Base-by-base conservation (phyloP, 257 asterid species). In the Solanum sejunctum region DNA sequence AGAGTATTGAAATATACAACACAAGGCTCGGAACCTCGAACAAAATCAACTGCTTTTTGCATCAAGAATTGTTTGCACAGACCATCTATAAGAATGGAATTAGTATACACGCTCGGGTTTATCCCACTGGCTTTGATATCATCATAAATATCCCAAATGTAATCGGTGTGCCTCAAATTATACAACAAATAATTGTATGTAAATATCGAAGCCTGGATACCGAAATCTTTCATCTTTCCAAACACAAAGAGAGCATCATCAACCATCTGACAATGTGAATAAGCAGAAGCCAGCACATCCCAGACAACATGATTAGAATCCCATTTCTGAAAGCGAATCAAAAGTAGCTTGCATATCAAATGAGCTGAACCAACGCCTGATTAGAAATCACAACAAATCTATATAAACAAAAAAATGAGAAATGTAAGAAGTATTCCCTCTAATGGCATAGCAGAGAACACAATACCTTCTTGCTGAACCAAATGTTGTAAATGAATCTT, bases 311-410 rank as follows among this genome's bases (percentile, higher is more conserved):
- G 86, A 84, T 83, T 88, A 43, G 92, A 88, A 66, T 85, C 91
- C 92, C 92, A 88, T 81, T 83, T 86, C 83, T 54, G 86, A 88
- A 92, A 93, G 91, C 80, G 86, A 85, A 82, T 80, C 71, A 20
- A 88, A 87, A 95, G 98, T 86, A 93, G 85, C 86, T 93, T 92
- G 87, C 95, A 92, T 12, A 91, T 88, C 73, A 89, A 85, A 64
- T 91, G 86, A n/a, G 98, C 95, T 52, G 99, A 93, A 85, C 93
- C 98, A 84, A 90, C 87, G 88, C 98, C 99, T 95, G 92, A 82
- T 70, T 85, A 90, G 83, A 87, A 89, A 93, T 86, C 88, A 93
- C 85, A 86, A 88, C 49, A 93, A 84, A 69, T 87, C 93, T 87
- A 91, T 85, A 92, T 89, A 88, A 90, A 87, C 84, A 84, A 84